These are phyloP conservation scores for Crassisporium funariophilum DNA, from an alignment of 768 basidiomycete species.

Conservation along the genomic window DNA sequence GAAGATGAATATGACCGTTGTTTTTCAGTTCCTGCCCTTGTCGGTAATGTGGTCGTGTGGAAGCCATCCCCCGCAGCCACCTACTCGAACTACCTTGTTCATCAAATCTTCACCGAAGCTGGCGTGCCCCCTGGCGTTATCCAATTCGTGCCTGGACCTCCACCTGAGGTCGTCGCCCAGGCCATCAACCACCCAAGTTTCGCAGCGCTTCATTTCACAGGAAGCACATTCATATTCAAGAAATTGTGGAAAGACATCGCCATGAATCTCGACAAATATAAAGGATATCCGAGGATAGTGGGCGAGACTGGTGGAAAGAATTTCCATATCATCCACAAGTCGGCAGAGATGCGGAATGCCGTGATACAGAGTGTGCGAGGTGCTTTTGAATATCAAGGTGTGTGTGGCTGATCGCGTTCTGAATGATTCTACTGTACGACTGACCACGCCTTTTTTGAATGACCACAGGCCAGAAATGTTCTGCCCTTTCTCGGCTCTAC, in stretches of 20 bases:
- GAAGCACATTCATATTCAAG: slow-evolving; percentile 93
- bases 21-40: slow-evolving; percentile 75
- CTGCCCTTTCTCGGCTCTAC: slow-evolving; percentile 89
- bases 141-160: slow-evolving; percentile 93
- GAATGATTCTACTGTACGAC: no score
- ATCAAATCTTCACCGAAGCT: slow-evolving; percentile 91
- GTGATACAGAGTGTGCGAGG: slow-evolving; percentile 85
- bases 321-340: slow-evolving; percentile 91
- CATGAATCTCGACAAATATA: slow-evolving; percentile 83
- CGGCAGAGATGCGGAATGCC: slow-evolving; percentile 88
- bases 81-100: slow-evolving; percentile 91
- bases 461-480: slow-evolving; percentile 99
- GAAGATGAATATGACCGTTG: slow-evolving; percentile 6
- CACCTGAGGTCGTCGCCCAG: slow-evolving; percentile 82
- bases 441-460: no score
- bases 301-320: slow-evolving; percentile 99
- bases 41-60: slow-evolving; percentile 96
- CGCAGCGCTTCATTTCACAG: slow-evolving; percentile 94
- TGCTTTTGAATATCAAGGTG: slow-evolving; percentile 96
- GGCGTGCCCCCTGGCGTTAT: slow-evolving; percentile 94
- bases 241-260: slow-evolving; percentile 97
- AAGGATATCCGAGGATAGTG: slow-evolving; percentile 89
- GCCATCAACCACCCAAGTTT: slow-evolving; percentile 80
- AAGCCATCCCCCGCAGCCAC: slow-evolving; percentile 96
- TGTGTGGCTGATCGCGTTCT: no score